Evolutionary conservation across 441 rosid species (phyloP).

Genomic region (Corymbia citriodora): DNA sequence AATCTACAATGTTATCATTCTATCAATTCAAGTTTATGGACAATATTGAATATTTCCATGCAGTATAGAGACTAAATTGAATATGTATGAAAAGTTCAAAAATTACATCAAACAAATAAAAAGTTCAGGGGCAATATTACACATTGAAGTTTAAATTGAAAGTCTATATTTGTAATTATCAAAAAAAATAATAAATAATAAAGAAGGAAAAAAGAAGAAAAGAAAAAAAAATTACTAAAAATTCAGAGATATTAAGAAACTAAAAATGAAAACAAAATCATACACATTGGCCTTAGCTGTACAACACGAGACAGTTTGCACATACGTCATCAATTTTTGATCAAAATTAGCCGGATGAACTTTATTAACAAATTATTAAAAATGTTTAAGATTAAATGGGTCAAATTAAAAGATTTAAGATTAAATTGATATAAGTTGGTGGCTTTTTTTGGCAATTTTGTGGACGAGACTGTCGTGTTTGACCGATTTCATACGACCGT

Average conservation of each 20-base stretch:
- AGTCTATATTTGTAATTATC: background rate
- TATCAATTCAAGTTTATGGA: background rate
- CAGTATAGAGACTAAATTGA: too few species aligned
- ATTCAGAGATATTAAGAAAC: background rate
- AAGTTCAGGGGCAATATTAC: background rate
- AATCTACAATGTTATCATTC: background rate
- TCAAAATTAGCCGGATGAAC: too few species aligned
- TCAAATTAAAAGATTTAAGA: too few species aligned
- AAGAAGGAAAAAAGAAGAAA: background rate
- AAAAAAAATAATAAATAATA: too few species aligned
- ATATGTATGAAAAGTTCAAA: too few species aligned
- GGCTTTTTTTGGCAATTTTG: too few species aligned
- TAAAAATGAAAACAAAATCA: background rate
- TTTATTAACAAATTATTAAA: too few species aligned
- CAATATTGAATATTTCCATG: too few species aligned
- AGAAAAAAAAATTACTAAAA: too few species aligned
- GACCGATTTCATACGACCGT: background rate
- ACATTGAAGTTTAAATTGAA: too few species aligned
- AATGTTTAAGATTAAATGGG: background rate
- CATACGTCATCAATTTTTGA: too few species aligned
- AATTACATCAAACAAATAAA: too few species aligned
- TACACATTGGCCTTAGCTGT: background rate
- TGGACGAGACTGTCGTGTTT: background rate
- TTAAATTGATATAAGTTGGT: background rate
- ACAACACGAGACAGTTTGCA: background rate